These are phyloP conservation scores for Mycena filopes DNA, from an alignment of 768 basidiomycete species.

Conservation along the genomic window DNA sequence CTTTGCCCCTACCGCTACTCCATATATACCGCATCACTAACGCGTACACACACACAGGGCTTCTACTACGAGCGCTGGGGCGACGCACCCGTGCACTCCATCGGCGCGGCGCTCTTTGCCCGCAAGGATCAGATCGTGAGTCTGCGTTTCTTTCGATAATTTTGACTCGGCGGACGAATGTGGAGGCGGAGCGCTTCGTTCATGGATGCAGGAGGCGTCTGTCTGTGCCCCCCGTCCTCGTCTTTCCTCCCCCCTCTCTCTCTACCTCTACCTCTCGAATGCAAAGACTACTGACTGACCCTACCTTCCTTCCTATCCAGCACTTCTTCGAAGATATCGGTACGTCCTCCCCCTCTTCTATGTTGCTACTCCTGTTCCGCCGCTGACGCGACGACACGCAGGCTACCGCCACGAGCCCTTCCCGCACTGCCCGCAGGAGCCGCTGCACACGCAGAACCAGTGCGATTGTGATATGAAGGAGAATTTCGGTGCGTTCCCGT, in stretches of 20 bases:
- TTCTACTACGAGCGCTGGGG: constrained; percentile 52
- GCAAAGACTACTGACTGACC: too few species aligned
- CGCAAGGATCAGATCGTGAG: constrained; percentile 46
- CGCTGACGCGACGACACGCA: neutral
- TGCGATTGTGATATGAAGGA: constrained; percentile 70
- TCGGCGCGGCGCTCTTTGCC: constrained; percentile 61
- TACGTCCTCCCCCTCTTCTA: neutral
- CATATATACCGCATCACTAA: too few species aligned
- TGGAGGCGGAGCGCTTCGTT: too few species aligned
- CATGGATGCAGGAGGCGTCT: too few species aligned
- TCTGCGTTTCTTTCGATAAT: neutral
- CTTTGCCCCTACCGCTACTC: too few species aligned
- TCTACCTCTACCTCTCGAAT: too few species aligned
- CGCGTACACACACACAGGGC: too few species aligned
- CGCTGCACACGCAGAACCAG: constrained; percentile 61
- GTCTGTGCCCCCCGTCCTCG: too few species aligned
- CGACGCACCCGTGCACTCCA: constrained; percentile 68
- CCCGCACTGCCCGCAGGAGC: constrained; percentile 46
- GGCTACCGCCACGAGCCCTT: constrained; percentile 45
- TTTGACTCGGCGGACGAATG: too few species aligned
- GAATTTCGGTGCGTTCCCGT: constrained; percentile 60
- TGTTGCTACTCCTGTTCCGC: neutral
- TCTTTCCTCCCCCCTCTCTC: too few species aligned
- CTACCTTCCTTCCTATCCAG: constrained; percentile 41
- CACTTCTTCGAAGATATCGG: constrained; percentile 70